These are phyloP conservation scores for Panicum miliaceum DNA, from an alignment of 176 grass and related monocot species.

Conservation along the genomic window DNA sequence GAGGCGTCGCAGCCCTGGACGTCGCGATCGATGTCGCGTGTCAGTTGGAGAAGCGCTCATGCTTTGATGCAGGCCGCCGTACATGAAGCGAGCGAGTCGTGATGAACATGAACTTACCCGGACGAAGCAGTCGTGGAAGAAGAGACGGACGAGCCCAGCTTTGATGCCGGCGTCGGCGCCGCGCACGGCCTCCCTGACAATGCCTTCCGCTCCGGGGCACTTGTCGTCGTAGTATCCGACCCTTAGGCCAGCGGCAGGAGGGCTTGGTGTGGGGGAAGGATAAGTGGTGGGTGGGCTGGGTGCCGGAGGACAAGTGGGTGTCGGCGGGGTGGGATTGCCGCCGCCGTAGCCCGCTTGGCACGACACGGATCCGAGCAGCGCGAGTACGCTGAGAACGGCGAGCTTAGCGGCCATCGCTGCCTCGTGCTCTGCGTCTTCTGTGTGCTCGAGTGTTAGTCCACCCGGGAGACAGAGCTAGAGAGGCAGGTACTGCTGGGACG, in stretches of 20 bases:
- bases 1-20: slow-evolving; percentile 62
- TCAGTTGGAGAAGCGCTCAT: too few relatives aligned
- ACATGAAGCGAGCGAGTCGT: too few relatives aligned
- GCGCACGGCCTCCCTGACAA: slow-evolving; percentile 27
- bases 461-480: background rate
- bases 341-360: slow-evolving; percentile 15
- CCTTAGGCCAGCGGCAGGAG: slow-evolving; percentile 9
- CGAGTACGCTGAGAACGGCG: background rate
- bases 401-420: slow-evolving; percentile 14
- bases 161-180: slow-evolving; percentile 17
- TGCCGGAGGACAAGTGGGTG: background rate
- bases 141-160: slow-evolving; percentile 53
- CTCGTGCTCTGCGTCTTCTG: background rate
- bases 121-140: slow-evolving; percentile 74
- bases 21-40: background rate
- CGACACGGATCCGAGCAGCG: slow-evolving; percentile 13
- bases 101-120: background rate
- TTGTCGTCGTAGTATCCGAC: slow-evolving; percentile 46
- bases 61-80: too few relatives aligned
- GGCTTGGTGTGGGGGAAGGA: background rate
- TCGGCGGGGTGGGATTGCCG: background rate
- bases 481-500: background rate
- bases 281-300: background rate
- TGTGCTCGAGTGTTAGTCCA: background rate
- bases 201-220: slow-evolving; percentile 37